Percentiles rank a stretch among this genome's conserved stretches.
Conservation (phyloP, 805 yeast species). For the Kluyveromyces aestuarii region DNA sequence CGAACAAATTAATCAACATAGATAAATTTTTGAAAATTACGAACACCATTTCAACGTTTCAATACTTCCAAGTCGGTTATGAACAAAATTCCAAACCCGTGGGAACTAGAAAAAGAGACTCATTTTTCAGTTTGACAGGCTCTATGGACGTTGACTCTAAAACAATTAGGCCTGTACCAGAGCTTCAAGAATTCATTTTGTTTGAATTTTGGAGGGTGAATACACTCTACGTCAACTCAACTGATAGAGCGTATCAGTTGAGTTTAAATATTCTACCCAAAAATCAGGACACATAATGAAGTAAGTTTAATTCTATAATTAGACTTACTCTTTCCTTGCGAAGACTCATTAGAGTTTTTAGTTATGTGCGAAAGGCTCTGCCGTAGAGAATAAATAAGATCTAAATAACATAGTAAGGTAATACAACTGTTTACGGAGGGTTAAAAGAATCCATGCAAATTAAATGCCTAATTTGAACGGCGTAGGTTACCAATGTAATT, state of each 20-base stretch:
- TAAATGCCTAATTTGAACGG: conserved; percentile 13
- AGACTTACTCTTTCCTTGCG: too few relatives aligned
- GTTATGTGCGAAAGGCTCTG: background rate
- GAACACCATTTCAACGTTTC: conserved; percentile 55
- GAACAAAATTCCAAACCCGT: conserved; percentile 12
- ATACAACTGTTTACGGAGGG: background rate
- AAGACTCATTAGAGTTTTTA: background rate
- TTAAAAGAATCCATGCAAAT: background rate
- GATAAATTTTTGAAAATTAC: conserved; percentile 67
- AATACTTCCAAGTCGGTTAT: conserved; percentile 58
- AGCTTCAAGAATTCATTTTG: conserved; percentile 43
- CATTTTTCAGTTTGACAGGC: conserved; percentile 20
- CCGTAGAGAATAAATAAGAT: background rate
- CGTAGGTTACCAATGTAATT: conserved; percentile 70
- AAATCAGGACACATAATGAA: background rate
- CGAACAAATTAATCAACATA: conserved; percentile 50
- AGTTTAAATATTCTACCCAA: conserved; percentile 43
- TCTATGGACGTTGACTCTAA: conserved; percentile 21
- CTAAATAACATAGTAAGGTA: background rate
- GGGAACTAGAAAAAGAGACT: conserved; percentile 14
- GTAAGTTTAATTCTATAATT: too few relatives aligned
- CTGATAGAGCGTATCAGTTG: conserved; percentile 64
- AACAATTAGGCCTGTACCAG: conserved; percentile 26
- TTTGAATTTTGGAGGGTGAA: conserved; percentile 64
- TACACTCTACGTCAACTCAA: conserved; percentile 48